phyloP scores from a whole-genome alignment of 1,284 basidiomycete genomes.

The Boletus mariae region DNA sequence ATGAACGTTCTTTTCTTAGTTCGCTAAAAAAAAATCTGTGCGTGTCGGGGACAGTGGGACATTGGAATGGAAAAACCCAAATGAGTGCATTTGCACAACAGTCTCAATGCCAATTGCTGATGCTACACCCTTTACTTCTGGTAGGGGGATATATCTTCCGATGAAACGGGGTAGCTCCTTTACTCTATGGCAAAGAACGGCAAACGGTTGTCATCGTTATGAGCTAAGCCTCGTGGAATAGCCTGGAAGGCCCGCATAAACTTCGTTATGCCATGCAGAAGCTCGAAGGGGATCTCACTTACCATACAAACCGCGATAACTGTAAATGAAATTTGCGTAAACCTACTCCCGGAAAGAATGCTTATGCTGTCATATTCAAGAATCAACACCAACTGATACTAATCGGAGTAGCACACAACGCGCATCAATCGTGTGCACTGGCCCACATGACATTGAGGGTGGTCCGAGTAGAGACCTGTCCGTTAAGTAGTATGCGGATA shows the following conservation, averaged over 20 bases:
- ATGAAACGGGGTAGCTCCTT: background rate
- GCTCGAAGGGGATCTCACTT: too few species aligned
- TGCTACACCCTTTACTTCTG: background rate
- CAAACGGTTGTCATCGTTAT: too few species aligned
- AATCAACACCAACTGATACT: too few species aligned
- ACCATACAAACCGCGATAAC: too few species aligned
- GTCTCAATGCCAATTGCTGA: background rate
- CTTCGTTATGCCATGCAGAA: background rate
- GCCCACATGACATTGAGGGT: background rate
- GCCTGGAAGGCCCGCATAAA: background rate
- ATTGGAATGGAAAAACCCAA: background rate
- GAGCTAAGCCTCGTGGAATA: background rate
- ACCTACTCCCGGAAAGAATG: too few species aligned
- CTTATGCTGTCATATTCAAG: too few species aligned
- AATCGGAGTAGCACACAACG: too few species aligned
- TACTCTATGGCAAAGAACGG: background rate
- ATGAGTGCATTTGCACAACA: background rate
- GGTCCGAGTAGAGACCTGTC: too few species aligned
- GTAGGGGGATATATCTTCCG: background rate
- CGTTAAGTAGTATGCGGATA: too few species aligned
- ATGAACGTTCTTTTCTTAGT: background rate
- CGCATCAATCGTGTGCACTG: background rate
- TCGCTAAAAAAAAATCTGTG: too few species aligned
- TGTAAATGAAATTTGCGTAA: too few species aligned
- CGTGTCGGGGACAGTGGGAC: too few species aligned